These are phyloP conservation scores for Ceratocystis cacaofunesta DNA, from an alignment of 2,329 filamentous ascomycete species.

Conservation along the genomic window DNA sequence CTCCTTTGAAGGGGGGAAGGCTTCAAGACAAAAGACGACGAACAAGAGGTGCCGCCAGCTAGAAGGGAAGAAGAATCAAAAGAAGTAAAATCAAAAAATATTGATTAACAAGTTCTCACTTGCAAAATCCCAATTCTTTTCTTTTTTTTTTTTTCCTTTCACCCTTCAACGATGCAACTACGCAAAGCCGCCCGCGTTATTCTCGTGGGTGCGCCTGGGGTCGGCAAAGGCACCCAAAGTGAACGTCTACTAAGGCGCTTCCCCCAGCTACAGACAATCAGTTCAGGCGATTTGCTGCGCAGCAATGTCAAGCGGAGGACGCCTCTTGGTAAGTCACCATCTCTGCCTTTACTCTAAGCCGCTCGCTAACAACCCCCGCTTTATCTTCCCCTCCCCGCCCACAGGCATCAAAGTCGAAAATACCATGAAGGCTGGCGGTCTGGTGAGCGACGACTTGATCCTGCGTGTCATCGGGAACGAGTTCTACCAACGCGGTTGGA, in stretches of 20 bases:
- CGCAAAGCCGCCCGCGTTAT: conserved; percentile 79
- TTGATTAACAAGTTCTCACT: not conserved
- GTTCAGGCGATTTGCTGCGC: conserved; percentile 81
- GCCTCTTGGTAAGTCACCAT: conserved; percentile 51
- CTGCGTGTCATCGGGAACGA: conserved; percentile 85
- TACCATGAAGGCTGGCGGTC: conserved; percentile 71
- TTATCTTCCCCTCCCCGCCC: not conserved
- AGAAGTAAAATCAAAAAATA: not conserved
- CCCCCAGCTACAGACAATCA: conserved; percentile 78
- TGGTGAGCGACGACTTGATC: conserved; percentile 88
- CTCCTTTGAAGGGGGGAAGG: not conserved
- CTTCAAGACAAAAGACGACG: not conserved
- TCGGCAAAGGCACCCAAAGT: conserved; percentile 92
- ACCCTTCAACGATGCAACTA: conserved; percentile 40
- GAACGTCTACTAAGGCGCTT: conserved; percentile 76
- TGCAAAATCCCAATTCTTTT: not conserved
- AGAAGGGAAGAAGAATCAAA: not conserved
- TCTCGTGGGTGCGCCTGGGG: conserved; percentile 86
- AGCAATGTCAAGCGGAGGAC: conserved; percentile 85
- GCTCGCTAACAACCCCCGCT: not conserved
- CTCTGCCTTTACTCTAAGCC: conserved; percentile 13
- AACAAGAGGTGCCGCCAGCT: no score
- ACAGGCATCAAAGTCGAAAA: conserved; percentile 79
- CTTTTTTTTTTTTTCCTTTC: no score
- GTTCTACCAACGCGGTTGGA: conserved; percentile 72